phyloP scores from a whole-genome alignment of 2,329 filamentous ascomycete genomes.

The Hymenotorrendiella dingleyae region DNA sequence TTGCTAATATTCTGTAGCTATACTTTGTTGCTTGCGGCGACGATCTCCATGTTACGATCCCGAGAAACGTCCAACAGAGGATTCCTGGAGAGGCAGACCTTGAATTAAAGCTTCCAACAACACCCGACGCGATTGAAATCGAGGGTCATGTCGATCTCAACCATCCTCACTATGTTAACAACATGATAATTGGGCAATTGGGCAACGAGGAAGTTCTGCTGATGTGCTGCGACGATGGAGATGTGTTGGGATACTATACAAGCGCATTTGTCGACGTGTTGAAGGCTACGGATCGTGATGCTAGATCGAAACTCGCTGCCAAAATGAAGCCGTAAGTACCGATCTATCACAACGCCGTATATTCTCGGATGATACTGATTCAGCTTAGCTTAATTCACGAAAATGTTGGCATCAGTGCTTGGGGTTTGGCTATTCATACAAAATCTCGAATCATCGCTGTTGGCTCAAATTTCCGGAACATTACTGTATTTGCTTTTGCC shows the following conservation, averaged over 20 bases:
- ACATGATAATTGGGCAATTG: slow-evolving; percentile 61
- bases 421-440: slow-evolving; percentile 75
- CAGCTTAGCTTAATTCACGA: slow-evolving; percentile 58
- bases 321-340: slow-evolving; percentile 16
- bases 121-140: slow-evolving; percentile 38
- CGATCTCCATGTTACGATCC: slow-evolving; percentile 52
- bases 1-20: slow-evolving; percentile 35
- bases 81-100: slow-evolving; percentile 45
- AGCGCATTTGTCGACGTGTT: slow-evolving; percentile 13
- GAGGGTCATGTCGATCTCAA: slow-evolving; percentile 47
- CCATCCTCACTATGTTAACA: slow-evolving; percentile 58
- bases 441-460: slow-evolving; percentile 81
- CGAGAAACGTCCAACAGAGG: slow-evolving; percentile 41
- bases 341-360: too few species aligned
- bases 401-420: slow-evolving; percentile 74
- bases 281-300: background rate
- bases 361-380: background rate
- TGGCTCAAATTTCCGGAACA: slow-evolving; percentile 63
- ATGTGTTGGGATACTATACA: slow-evolving; percentile 66
- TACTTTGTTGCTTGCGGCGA: slow-evolving; percentile 56
- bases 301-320: background rate
- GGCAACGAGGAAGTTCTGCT: slow-evolving; percentile 65
- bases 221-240: slow-evolving; percentile 67
- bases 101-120: slow-evolving; percentile 39
- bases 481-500: slow-evolving; percentile 50